phyloP scores from a whole-genome alignment of 1,139 yeast genomes.

The Saccharomyces uvarum region DNA sequence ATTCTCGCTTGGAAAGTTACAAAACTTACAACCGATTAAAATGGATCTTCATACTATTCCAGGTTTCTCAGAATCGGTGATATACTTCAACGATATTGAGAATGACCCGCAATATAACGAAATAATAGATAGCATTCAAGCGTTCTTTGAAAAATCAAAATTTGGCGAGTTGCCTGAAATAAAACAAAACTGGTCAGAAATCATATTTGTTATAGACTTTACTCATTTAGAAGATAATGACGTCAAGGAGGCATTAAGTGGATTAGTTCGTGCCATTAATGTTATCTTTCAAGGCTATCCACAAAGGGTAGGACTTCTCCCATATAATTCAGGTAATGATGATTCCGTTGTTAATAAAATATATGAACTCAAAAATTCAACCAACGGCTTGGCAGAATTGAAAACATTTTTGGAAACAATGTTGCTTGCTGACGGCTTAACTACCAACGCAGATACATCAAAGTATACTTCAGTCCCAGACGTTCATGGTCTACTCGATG shows the following conservation, averaged over 20 bases:
- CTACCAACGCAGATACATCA: neutral
- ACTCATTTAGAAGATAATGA: slow-evolving; percentile 43
- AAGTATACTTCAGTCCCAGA: slow-evolving; percentile 12
- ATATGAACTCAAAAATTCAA: slow-evolving; percentile 31
- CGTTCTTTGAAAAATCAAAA: slow-evolving; percentile 35
- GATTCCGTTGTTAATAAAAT: slow-evolving; percentile 32
- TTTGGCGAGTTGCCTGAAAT: slow-evolving; percentile 63
- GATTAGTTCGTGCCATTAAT: slow-evolving; percentile 40
- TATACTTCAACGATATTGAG: slow-evolving; percentile 75
- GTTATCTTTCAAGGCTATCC: slow-evolving; percentile 57
- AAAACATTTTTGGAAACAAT: slow-evolving; percentile 23
- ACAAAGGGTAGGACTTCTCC: slow-evolving; percentile 74
- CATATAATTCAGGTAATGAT: slow-evolving; percentile 35
- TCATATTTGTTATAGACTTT: slow-evolving; percentile 65
- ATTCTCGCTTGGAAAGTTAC: slow-evolving; percentile 18
- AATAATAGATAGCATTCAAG: slow-evolving; percentile 40
- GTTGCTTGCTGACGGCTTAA: slow-evolving; percentile 7
- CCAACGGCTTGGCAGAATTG: slow-evolving; percentile 11
- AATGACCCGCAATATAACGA: slow-evolving; percentile 47
- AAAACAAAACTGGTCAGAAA: slow-evolving; percentile 66
- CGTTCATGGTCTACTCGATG: slow-evolving; percentile 30
- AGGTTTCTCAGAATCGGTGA: slow-evolving; percentile 37
- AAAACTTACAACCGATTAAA: slow-evolving; percentile 27
- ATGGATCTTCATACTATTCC: slow-evolving; percentile 28
- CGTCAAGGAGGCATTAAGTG: slow-evolving; percentile 40